Conservation (phyloP, 192 early-diverging fungal species). For the Umbelopsis ramanniana region DNA sequence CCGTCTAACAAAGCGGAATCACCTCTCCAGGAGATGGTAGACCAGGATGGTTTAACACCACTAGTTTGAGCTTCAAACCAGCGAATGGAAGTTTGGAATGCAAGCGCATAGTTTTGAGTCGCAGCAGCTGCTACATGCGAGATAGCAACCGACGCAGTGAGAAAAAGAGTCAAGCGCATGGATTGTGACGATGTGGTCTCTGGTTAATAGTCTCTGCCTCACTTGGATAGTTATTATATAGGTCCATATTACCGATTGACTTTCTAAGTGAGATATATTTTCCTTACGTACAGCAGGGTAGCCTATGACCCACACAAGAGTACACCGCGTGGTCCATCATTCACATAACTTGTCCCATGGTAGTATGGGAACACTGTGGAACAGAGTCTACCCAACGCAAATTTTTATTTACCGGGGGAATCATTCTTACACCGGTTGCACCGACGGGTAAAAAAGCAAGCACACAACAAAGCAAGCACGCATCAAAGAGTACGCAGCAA, state of each 20-base stretch:
- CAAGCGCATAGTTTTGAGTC: neutral
- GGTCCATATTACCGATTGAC: too few relatives aligned
- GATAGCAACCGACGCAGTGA: neutral
- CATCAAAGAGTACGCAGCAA: too few relatives aligned
- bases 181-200: neutral
- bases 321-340: neutral
- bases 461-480: too few relatives aligned
- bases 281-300: too few relatives aligned
- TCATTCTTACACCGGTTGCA: too few relatives aligned
- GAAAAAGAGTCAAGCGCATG: neutral
- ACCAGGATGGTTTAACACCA: neutral
- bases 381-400: neutral
- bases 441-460: too few relatives aligned
- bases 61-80: neutral
- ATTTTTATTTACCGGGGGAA: neutral
- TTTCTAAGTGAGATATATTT: too few relatives aligned
- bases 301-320: neutral
- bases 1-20: slow-evolving; percentile 52
- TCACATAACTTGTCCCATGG: neutral
- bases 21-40: slow-evolving; percentile 31
- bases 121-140: neutral
- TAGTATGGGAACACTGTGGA: slow-evolving; percentile 5
- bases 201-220: too few relatives aligned
- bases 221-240: too few relatives aligned
- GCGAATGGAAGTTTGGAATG: neutral